Conservation (phyloP, 2,329 filamentous ascomycete species). For the Emergomyces africanus region DNA sequence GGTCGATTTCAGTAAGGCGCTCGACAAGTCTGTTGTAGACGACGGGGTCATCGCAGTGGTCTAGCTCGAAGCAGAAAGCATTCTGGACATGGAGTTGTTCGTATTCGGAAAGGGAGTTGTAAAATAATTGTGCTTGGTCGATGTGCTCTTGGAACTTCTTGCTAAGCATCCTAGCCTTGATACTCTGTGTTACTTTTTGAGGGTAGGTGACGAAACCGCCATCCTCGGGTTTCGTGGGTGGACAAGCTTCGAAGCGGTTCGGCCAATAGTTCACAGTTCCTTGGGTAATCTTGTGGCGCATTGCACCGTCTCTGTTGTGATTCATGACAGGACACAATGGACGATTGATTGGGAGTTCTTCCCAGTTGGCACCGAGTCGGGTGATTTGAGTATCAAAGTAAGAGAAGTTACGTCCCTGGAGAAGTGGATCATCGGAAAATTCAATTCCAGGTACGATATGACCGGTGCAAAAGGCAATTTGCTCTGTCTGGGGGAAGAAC, state of each 20-base stretch:
- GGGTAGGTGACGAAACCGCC: slow-evolving; percentile 57
- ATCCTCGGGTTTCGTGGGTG: slow-evolving; percentile 49
- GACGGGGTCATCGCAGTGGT: slow-evolving; percentile 67
- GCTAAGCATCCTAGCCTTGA: slow-evolving; percentile 52
- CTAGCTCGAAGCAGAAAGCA: slow-evolving; percentile 58
- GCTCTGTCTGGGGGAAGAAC: slow-evolving; percentile 71
- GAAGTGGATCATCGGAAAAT: slow-evolving; percentile 61
- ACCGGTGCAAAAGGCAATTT: slow-evolving; percentile 68
- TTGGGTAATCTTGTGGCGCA: slow-evolving; percentile 60
- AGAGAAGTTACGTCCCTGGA: slow-evolving; percentile 59
- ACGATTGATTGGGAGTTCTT: slow-evolving; percentile 65
- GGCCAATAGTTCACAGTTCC: slow-evolving; percentile 71
- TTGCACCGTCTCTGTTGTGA: slow-evolving; percentile 60
- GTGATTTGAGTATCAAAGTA: slow-evolving; percentile 45
- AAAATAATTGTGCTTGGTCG: slow-evolving; percentile 70
- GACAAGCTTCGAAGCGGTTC: slow-evolving; percentile 52
- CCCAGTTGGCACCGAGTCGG: slow-evolving; percentile 60
- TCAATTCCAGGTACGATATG: slow-evolving; percentile 70
- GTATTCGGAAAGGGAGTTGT: slow-evolving; percentile 56
- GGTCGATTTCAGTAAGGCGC: slow-evolving; percentile 59
- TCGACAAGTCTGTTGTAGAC: slow-evolving; percentile 60
- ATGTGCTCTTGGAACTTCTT: slow-evolving; percentile 68
- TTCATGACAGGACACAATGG: slow-evolving; percentile 65
- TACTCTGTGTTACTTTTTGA: slow-evolving; percentile 47
- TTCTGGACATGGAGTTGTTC: slow-evolving; percentile 52